phyloP scores from a whole-genome alignment of 306 rosid species.

The Trichosanthes cucumerina region DNA sequence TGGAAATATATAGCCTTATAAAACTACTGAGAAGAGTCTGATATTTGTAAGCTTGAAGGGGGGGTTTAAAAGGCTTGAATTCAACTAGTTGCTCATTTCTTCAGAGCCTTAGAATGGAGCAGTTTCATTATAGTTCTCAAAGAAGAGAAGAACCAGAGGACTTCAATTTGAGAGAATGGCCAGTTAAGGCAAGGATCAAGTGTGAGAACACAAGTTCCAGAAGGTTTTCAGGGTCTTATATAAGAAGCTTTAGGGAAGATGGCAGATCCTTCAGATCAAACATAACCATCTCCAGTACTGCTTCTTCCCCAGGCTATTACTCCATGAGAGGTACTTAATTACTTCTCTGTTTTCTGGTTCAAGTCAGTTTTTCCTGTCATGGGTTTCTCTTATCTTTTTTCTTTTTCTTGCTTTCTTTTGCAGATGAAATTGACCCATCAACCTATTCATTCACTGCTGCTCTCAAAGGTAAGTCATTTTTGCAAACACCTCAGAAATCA shows the following conservation, averaged over 20 bases:
- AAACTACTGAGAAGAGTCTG: neutral
- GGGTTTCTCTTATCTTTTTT: neutral
- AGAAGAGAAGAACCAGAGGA: conserved; percentile 49
- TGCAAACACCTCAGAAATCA: neutral
- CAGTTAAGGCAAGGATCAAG: conserved; percentile 32
- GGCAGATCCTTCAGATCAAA: conserved; percentile 70
- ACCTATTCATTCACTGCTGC: conserved; percentile 88
- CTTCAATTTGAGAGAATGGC: conserved; percentile 60
- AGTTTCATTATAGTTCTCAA: conserved; percentile 25
- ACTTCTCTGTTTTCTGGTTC: neutral
- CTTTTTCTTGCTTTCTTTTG: neutral
- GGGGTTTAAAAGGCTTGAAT: neutral
- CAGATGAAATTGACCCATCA: conserved; percentile 95
- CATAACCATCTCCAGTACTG: conserved; percentile 74
- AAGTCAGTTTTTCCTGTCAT: neutral
- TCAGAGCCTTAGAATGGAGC: conserved; percentile 29
- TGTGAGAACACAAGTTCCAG: conserved; percentile 58
- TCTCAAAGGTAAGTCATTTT: conserved; percentile 45
- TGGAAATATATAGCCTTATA: neutral
- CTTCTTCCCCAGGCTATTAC: conserved; percentile 85
- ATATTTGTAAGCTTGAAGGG: neutral
- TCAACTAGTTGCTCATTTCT: neutral
- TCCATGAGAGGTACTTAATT: conserved; percentile 41
- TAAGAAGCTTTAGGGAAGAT: conserved; percentile 82
- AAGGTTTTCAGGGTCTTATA: conserved; percentile 71